Conservation (phyloP, 169 alveolate genomes). For the Cryptosporidium felis region DNA sequence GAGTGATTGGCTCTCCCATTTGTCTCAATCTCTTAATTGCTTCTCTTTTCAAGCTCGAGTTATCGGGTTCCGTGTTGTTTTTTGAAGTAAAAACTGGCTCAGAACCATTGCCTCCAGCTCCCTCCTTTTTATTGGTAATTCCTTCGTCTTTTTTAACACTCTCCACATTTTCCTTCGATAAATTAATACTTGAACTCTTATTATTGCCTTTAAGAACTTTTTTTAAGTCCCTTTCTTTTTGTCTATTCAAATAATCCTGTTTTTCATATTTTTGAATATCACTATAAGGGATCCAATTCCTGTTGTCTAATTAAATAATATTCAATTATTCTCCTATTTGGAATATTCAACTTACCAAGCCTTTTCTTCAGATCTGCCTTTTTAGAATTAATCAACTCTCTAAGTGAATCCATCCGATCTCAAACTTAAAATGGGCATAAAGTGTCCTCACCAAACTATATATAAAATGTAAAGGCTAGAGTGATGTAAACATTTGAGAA, state of each 20-base stretch:
- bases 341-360: conserved; percentile 9
- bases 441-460: too few relatives aligned
- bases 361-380: conserved; percentile 10
- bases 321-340: neutral
- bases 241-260: conserved; percentile 13
- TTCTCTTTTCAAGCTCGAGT: conserved; percentile 56
- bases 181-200: neutral
- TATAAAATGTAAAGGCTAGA: too few relatives aligned
- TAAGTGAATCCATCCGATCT: conserved; percentile 34
- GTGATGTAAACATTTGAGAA: too few relatives aligned
- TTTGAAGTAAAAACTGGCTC: neutral
- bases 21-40: conserved; percentile 75
- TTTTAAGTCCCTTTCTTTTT: conserved; percentile 18
- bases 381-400: conserved; percentile 12
- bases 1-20: conserved; percentile 78
- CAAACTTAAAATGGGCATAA: neutral
- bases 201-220: neutral
- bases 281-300: conserved; percentile 41
- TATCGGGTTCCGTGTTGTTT: neutral
- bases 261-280: conserved; percentile 2
- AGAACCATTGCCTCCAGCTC: neutral
- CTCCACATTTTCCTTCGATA: neutral
- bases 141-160: neutral
- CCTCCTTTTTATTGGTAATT: neutral
- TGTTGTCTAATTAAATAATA: neutral